A percentile compares a stretch with the other conserved stretches of the same genome.
phyloP scores from a whole-genome alignment of 2,329 filamentous ascomycete genomes.

The Fusarium chaquense region DNA sequence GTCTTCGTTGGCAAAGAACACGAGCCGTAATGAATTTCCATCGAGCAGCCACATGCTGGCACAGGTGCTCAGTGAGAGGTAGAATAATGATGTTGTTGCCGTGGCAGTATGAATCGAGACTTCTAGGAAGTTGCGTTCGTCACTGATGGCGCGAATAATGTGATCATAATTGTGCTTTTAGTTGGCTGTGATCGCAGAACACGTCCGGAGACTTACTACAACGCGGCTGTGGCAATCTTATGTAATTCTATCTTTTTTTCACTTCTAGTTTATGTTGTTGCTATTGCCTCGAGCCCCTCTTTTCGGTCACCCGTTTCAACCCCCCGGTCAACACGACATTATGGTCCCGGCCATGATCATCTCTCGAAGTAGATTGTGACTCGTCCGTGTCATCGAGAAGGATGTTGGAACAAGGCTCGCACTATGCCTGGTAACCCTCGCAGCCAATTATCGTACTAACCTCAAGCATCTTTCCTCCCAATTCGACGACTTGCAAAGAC shows the following conservation, averaged over 20 bases:
- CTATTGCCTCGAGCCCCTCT: too few relatives aligned
- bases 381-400: not conserved
- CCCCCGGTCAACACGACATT: too few relatives aligned
- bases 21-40: rapidly evolving
- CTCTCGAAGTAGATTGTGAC: not conserved
- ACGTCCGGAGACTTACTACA: not conserved
- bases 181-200: not conserved
- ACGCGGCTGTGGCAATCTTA: not conserved
- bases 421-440: not conserved
- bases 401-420: not conserved
- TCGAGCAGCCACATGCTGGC: not conserved
- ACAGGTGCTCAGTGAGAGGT: not conserved
- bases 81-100: not conserved
- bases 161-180: not conserved
- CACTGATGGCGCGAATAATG: not conserved
- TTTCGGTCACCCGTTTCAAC: too few relatives aligned
- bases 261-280: too few relatives aligned
- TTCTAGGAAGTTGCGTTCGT: not conserved
- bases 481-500: too few relatives aligned
- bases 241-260: not conserved
- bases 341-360: too few relatives aligned
- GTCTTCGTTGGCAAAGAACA: not conserved
- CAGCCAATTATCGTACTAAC: not conserved
- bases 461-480: not conserved
- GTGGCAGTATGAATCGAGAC: not conserved